Conservation (phyloP, 1,284 basidiomycete species). For the Taiwanofungus camphoratus region DNA sequence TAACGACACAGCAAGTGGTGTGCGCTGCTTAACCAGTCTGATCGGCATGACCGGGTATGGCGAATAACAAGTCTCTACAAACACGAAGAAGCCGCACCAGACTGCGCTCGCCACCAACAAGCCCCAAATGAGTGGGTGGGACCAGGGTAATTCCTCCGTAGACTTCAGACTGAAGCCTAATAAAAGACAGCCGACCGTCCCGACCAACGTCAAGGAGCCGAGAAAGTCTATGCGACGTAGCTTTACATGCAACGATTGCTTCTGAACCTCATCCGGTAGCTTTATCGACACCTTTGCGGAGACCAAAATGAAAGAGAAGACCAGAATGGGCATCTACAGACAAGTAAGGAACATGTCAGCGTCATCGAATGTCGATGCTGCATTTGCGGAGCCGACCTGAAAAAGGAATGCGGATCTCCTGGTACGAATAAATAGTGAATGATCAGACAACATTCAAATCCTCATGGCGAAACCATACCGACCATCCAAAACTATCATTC, state of each 20-base stretch:
- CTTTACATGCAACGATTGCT: slow-evolving; percentile 55
- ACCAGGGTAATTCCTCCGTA: slow-evolving; percentile 77
- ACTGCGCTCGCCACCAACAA: slow-evolving; percentile 54
- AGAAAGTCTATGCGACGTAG: slow-evolving; percentile 77
- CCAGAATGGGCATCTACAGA: slow-evolving; percentile 64
- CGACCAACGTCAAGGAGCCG: slow-evolving; percentile 75
- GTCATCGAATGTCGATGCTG: background rate
- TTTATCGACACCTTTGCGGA: slow-evolving; percentile 69
- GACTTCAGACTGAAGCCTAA: slow-evolving; percentile 78
- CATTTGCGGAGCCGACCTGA: slow-evolving; percentile 37
- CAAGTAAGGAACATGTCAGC: background rate
- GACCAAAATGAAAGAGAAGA: slow-evolving; percentile 65
- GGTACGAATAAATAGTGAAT: slow-evolving; percentile 14
- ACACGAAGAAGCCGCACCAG: slow-evolving; percentile 55
- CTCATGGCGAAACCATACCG: slow-evolving; percentile 24
- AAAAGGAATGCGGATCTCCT: slow-evolving; percentile 68
- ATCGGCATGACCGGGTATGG: slow-evolving; percentile 84
- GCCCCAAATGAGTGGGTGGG: slow-evolving; percentile 60
- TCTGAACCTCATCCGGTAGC: slow-evolving; percentile 54
- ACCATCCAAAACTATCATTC: slow-evolving; percentile 82
- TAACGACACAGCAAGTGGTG: slow-evolving; percentile 74
- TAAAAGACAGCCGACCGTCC: slow-evolving; percentile 67
- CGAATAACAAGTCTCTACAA: slow-evolving; percentile 70
- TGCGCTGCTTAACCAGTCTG: slow-evolving; percentile 66
- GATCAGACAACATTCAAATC: slow-evolving; percentile 11